Percentiles rank a stretch among this genome's conserved stretches.
Conservation (phyloP, 2,329 filamentous ascomycete species). For the Ilyonectria mors-panacis region DNA sequence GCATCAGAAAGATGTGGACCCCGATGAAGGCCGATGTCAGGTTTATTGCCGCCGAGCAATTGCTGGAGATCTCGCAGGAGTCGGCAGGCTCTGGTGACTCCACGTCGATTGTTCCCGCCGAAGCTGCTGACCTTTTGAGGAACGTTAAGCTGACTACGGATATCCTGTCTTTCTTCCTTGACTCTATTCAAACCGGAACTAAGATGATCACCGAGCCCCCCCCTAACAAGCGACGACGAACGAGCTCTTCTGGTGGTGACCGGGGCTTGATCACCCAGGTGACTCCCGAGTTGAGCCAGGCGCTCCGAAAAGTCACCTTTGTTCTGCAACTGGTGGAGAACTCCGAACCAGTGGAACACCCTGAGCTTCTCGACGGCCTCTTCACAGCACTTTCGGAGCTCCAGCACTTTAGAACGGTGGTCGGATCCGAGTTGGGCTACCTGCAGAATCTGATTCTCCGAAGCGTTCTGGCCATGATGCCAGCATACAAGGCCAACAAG, state of each 20-base stretch:
- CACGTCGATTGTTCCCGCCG: slow-evolving; percentile 61
- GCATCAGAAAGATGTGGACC: slow-evolving; percentile 80
- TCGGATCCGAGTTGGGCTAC: slow-evolving; percentile 91
- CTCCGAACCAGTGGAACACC: slow-evolving; percentile 81
- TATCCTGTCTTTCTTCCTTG: slow-evolving; percentile 80
- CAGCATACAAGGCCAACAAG: slow-evolving; percentile 76
- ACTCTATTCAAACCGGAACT: slow-evolving; percentile 80
- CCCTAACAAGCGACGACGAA: slow-evolving; percentile 84
- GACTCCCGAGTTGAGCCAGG: slow-evolving; percentile 75
- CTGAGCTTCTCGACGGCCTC: slow-evolving; percentile 81
- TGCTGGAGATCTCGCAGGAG: slow-evolving; percentile 74
- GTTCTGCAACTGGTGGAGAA: slow-evolving; percentile 90
- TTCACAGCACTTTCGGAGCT: slow-evolving; percentile 91
- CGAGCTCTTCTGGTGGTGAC: slow-evolving; percentile 79
- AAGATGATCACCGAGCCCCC: slow-evolving; percentile 81
- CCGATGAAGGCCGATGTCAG: slow-evolving; percentile 76
- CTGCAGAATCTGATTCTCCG: slow-evolving; percentile 88
- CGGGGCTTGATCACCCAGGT: slow-evolving; percentile 72
- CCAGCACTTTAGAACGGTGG: slow-evolving; percentile 84
- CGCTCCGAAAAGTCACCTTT: slow-evolving; percentile 84
- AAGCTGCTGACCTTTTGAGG: slow-evolving; percentile 81
- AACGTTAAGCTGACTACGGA: slow-evolving; percentile 81
- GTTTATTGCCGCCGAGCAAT: slow-evolving; percentile 70
- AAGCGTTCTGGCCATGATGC: slow-evolving; percentile 87
- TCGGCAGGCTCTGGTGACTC: slow-evolving; percentile 51